Conservation (phyloP, 768 basidiomycete genomes). For the Mrakia frigida region DNA sequence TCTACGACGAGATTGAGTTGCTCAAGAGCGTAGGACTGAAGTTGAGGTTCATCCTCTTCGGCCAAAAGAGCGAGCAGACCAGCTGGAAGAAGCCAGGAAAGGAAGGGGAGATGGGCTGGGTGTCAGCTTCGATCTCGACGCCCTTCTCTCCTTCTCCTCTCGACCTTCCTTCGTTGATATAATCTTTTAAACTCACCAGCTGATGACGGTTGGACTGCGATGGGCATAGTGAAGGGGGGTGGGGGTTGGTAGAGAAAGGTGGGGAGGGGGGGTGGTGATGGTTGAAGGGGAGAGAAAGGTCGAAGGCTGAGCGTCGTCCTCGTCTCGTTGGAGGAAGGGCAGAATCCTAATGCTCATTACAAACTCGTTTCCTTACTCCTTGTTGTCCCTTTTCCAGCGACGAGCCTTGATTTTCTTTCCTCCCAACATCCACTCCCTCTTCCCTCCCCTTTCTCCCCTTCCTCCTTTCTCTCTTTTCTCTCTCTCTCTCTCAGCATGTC, state of each 20-base stretch:
- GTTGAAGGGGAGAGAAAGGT: not conserved
- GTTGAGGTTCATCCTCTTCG: constrained; percentile 68
- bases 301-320: constrained; percentile 47
- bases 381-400: not conserved
- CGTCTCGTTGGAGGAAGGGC: constrained; percentile 51
- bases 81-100: constrained; percentile 47
- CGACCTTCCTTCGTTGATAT: constrained; percentile 34
- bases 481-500: constrained; percentile 8
- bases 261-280: constrained; percentile 46
- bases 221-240: constrained; percentile 46
- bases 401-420: not conserved
- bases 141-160: no score
- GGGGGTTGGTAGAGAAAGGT: constrained; percentile 48
- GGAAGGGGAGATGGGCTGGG: not conserved
- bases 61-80: constrained; percentile 86
- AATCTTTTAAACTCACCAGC: constrained; percentile 54
- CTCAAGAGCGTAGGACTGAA: constrained; percentile 87
- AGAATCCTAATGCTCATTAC: no score
- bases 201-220: constrained; percentile 13
- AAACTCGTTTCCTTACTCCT: no score
- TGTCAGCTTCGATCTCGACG: not conserved
- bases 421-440: not conserved
- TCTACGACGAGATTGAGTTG: constrained; percentile 77
- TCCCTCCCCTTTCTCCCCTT: not conserved
- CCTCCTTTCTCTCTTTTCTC: not conserved